Base-by-base conservation (phyloP, 202 grass and related monocot genomes). In the Saccharum hybrid region DNA sequence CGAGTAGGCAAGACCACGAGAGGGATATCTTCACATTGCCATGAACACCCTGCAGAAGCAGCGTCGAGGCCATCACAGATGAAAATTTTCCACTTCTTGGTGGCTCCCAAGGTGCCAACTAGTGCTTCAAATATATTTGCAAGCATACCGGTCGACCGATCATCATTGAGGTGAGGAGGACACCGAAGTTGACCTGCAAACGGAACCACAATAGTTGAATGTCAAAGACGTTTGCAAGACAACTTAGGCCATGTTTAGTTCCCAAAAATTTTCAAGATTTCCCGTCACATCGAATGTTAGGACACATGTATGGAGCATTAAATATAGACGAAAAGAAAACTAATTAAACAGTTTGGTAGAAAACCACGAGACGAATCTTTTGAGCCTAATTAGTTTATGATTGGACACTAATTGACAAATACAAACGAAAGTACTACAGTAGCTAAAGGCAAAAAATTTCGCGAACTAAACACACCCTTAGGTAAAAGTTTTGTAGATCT, bases 31-130 rank as follows among this genome's bases (percentile, higher is more conserved):
- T 90, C 61, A 92, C 88, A 76, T 92, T 92, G 86, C 89, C 94
- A 48, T 94, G 94, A 30, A 89, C 92, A 72, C 90, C 88, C 75
- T 97, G 92, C 48, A 92, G 88, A 68, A 97, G 88, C 74, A 97
- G 56, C 63, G 94, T 92, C 4, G 46, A 49, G 13, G 2, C 86
- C 94, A 46, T 88, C 86, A 38, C 88, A 97, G 36, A 72, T 81
- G 30, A 97, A 37, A 36, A 92, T 30, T 68, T 92, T 89, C 65
- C 90, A 89, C 72, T 92, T 92, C 82, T 92, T 97, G 8, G 90
- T 84, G 0, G 88, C 12, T 49, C 46, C 66, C 66, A 94, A 76
- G 70, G 90, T 94, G 61, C 94, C 92, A 28, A 97, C 86, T 37
- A 92, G 40, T 51, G 92, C 90, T 90, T 94, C 92, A 73, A 97